Evolutionary conservation across 1,284 basidiomycete species (phyloP).

Genomic region (Chalciporus sp.): DNA sequence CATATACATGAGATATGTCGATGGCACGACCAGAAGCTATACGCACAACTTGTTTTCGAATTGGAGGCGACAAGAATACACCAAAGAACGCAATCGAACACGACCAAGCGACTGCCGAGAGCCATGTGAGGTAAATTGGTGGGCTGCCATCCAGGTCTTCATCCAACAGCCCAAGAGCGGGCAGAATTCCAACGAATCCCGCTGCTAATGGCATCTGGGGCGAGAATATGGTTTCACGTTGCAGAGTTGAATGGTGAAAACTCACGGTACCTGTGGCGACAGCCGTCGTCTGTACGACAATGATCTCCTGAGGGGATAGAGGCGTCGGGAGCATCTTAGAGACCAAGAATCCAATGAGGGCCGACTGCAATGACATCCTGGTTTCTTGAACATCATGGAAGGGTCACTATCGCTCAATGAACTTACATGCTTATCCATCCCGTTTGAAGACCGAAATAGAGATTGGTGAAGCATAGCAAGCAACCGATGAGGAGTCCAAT

Average conservation of each 20-base stretch:
- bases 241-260: neutral
- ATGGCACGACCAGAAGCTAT: neutral
- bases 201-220: slow-evolving; percentile 86
- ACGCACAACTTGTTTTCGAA: slow-evolving; percentile 89
- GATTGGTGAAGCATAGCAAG: slow-evolving; percentile 74
- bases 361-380: slow-evolving; percentile 96
- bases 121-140: slow-evolving; percentile 76
- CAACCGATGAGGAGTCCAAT: slow-evolving; percentile 72
- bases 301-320: slow-evolving; percentile 87
- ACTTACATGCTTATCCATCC: slow-evolving; percentile 75
- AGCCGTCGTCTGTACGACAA: slow-evolving; percentile 93
- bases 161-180: slow-evolving; percentile 81
- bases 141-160: slow-evolving; percentile 74
- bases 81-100: slow-evolving; percentile 92
- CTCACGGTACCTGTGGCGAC: slow-evolving; percentile 83
- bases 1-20: slow-evolving; percentile 1
- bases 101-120: slow-evolving; percentile 80
- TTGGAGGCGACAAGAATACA: slow-evolving; percentile 91
- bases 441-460: slow-evolving; percentile 78
- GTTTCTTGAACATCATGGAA: slow-evolving; percentile 4
- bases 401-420: neutral
- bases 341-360: slow-evolving; percentile 87
- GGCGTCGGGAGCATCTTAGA: slow-evolving; percentile 75
- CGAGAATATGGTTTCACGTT: slow-evolving; percentile 1
- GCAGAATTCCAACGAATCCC: slow-evolving; percentile 93